Percentiles rank a stretch among this genome's conserved stretches.
Conservation (phyloP, 1,284 basidiomycete genomes). For the Malassezia psittaci region DNA sequence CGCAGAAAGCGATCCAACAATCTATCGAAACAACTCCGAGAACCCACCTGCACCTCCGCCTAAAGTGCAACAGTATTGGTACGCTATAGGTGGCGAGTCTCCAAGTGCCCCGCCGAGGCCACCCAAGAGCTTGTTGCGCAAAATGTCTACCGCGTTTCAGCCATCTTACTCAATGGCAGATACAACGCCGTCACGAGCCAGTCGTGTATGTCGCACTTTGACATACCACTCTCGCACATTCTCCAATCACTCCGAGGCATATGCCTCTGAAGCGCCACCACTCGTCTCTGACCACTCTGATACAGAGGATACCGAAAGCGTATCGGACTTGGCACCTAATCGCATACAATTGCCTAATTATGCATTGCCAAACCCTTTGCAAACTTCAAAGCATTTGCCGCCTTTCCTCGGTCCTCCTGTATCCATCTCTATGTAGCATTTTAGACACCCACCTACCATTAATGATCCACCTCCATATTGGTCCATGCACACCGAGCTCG, state of each 20-base stretch:
- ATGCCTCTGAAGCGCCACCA: neutral
- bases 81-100: neutral
- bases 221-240: neutral
- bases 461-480: neutral
- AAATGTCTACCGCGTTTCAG: neutral
- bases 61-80: too few species aligned
- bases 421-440: neutral
- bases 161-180: neutral
- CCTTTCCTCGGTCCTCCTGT: neutral
- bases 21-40: too few species aligned
- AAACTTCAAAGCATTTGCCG: neutral
- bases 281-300: slow-evolving; percentile 3
- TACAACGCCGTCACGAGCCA: too few species aligned
- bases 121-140: slow-evolving; percentile 5
- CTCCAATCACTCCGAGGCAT: neutral
- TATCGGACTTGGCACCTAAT: neutral
- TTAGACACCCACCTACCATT: neutral
- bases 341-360: neutral
- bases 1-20: neutral
- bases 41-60: neutral
- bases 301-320: neutral
- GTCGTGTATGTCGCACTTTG: neutral
- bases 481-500: neutral
- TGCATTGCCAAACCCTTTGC: too few species aligned
- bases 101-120: slow-evolving; percentile 10